Evolutionary conservation across 2,329 filamentous ascomycete genomes (phyloP), one percentile per base, ranked within the genome.

Genomic region (Aureobasidium uvarum): DNA sequence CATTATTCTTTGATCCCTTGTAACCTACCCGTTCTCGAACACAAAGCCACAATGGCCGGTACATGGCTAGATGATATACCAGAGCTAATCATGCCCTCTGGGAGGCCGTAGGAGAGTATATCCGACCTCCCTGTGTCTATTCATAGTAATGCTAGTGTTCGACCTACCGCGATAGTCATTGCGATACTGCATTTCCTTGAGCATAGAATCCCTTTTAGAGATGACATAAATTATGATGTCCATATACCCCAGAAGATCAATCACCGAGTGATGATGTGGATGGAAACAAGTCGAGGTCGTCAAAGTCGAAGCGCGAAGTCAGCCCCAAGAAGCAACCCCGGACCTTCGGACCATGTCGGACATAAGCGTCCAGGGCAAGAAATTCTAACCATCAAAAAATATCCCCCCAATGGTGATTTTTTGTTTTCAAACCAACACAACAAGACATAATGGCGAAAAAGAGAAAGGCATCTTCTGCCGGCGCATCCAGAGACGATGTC

Each of bases 381-480:
- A 62, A 51, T 62, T 62, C 59, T 41, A 23, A 60, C 39, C 31
- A 62, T 25, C 58, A 33, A 62, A 50, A 48, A 62, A 58, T 43
- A n/a, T n/a, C n/a, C n/a, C 39, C 33, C 11, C 25, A 58, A 33
- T 3, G 13, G n/a, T n/a, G n/a, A 39, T 14, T 39, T 62, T 39
- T 6, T 25, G n/a, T n/a, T 39, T 28, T 11, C 39, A 20, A 33
- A 38, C 23, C 25, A 55, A 31, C 14, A n/a, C 20, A 41, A 20
- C 36, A n/a, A 65, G 33, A 5, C 43, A 66, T 16, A 36, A 70
- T 70, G 69, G 69, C 67, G 11, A 70, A 69, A 52, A 70, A 69
- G 55, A 67, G 68, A 66, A 70, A 70, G 58, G 68, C 68, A 2
- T 39, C 68, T 13, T 52, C 62, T 14, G 43, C 14, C 2, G 59